Evolutionary conservation across 2,329 filamentous ascomycete genomes (phyloP).

Genomic region (Pseudogymnoascus sp.): DNA sequence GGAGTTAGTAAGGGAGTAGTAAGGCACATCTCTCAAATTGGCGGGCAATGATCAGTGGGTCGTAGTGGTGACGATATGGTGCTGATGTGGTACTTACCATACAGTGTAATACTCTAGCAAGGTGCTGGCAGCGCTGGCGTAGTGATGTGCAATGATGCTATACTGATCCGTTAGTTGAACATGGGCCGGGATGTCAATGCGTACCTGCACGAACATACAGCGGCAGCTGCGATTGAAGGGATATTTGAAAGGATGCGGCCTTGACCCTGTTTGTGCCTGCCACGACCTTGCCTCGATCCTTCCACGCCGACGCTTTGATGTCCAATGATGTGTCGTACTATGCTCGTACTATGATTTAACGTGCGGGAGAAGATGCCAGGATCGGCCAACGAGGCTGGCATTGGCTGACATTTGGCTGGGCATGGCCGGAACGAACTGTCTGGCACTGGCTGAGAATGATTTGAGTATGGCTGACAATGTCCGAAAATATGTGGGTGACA

Average conservation of each 20-base stretch:
- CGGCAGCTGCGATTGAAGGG: conserved; percentile 1
- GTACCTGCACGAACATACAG: not conserved
- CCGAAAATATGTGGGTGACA: not conserved
- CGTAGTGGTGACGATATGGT: not conserved
- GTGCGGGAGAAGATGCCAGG: not conserved
- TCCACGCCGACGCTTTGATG: not conserved
- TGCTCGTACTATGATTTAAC: not conserved
- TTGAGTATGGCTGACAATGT: not conserved
- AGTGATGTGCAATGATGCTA: not conserved
- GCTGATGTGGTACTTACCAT: not conserved
- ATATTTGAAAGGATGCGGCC: not conserved
- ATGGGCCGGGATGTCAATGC: not conserved
- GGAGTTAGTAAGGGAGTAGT: conserved; percentile 9
- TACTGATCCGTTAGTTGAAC: not conserved
- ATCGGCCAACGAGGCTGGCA: not conserved
- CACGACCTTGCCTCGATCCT: not conserved
- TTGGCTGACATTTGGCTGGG: not conserved
- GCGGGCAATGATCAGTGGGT: not conserved
- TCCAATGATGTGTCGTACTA: too few relatives aligned
- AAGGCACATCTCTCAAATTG: not conserved
- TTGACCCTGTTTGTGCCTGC: not conserved
- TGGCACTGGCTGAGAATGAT: not conserved
- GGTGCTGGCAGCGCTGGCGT: not conserved
- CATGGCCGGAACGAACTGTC: too few relatives aligned
- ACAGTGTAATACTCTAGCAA: not conserved